Evolutionary conservation across 352 stramenopile species (phyloP).

Genomic region (Globisporangium splendens): DNA sequence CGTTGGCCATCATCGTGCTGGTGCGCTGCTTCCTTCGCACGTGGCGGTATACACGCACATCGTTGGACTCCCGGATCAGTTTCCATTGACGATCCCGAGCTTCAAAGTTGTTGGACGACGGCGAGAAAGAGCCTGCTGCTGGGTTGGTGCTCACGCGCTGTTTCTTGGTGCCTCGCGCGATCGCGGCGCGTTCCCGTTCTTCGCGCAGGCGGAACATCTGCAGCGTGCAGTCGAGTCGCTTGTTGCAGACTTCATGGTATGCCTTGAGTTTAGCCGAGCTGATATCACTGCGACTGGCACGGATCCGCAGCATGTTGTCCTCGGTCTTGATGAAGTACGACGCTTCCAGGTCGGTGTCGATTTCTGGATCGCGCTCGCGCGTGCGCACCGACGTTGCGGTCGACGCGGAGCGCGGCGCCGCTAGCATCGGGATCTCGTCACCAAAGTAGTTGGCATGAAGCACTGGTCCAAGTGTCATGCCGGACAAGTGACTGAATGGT

Average conservation of each 20-base stretch:
- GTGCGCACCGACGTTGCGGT: constrained; percentile 8
- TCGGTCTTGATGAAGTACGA: constrained; percentile 15
- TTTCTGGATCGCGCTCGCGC: constrained; percentile 8
- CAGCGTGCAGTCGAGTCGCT: constrained; percentile 36
- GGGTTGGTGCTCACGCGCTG: constrained; percentile 11
- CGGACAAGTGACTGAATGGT: not conserved
- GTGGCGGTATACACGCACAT: constrained; percentile 59
- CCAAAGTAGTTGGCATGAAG: constrained; percentile 10
- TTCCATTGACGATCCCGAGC: constrained; percentile 50
- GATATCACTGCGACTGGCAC: constrained; percentile 28
- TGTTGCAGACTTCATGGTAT: constrained; percentile 51
- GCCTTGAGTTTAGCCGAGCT: constrained; percentile 33
- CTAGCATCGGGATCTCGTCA: constrained; percentile 8
- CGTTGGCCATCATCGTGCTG: constrained; percentile 52
- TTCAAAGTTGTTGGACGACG: constrained; percentile 9
- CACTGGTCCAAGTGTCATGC: constrained; percentile 10
- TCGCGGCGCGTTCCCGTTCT: constrained; percentile 27
- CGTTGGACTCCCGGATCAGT: constrained; percentile 51
- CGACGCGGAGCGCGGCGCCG: constrained; percentile 9
- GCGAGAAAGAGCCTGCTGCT: not conserved
- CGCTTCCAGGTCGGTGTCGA: constrained; percentile 14
- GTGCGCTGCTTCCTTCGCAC: constrained; percentile 37
- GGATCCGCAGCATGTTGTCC: constrained; percentile 13
- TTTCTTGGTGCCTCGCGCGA: constrained; percentile 16
- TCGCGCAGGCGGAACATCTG: constrained; percentile 43